Evolutionary conservation across 192 early-diverging fungal genomes (phyloP), one percentile per base, ranked within the genome.

Genomic region (Umbelopsis vinacea): DNA sequence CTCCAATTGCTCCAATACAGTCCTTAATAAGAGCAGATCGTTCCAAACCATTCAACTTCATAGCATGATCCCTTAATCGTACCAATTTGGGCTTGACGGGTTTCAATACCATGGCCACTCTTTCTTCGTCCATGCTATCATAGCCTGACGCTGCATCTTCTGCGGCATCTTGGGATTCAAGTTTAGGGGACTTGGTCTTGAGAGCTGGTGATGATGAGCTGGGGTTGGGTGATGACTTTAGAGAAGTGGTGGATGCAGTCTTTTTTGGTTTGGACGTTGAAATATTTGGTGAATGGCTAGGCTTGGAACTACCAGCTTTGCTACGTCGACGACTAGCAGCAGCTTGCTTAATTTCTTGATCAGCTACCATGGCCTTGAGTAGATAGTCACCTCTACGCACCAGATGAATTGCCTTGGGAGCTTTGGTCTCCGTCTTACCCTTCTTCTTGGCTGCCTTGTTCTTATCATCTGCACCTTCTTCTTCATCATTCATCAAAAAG

Each of bases 321-420:
- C 40, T 43, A 43, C 40, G 40, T 35, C 68, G 68, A 69, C 52
- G 26, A 37, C 69, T 67, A 22, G 35, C 45, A 7, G 57, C 46
- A 35, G 66, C 81, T 74, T 66, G 84, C 79, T 14, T 73, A 71
- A 38, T 79, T 67, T 85, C 79, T 66, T 93, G 88, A 24, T 81
- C 75, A 33, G 92, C 92, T 8, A 89, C 86, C 26, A 98, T 81
- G 8, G 87, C 84, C 77, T 95, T 93, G 60, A 98, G 80, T 71
- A 97, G 74, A 53, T 92, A 94, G 71, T 97, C 92, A 33, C 90
- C 93, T 11, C 97, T 87, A 4, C 96, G 89, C 33, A 88, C 88
- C 52, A 99, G 77, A 77, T 96, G 94, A n/a, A 92, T 83, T 4
- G 91, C 83, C 80, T 95, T 92, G 22, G 96, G 96, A 35, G 89